phyloP scores from a whole-genome alignment of 768 basidiomycete species.

The Suillus occidentalis region DNA sequence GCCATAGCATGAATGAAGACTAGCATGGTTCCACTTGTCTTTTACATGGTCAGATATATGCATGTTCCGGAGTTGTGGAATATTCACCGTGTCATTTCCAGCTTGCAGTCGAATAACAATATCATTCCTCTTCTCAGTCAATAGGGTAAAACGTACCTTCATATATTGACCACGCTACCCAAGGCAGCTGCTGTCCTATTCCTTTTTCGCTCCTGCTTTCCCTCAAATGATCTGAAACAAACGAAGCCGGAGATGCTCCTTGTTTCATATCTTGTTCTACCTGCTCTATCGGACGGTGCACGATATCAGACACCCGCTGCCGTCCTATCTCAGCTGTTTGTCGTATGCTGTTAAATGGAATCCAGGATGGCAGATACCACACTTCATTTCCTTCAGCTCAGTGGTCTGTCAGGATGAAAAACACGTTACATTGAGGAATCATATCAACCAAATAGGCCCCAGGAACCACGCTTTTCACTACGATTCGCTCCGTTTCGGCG shows the following conservation, averaged over 20 bases:
- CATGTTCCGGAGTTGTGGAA: neutral
- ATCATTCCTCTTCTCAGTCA: neutral
- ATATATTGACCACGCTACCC: constrained; percentile 11
- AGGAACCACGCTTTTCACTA: constrained; percentile 4
- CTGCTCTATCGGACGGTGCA: constrained; percentile 7
- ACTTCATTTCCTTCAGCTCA: constrained; percentile 12
- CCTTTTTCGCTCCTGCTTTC: neutral
- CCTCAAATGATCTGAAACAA: constrained; percentile 4
- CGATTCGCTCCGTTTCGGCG: constrained; percentile 9
- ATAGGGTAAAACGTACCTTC: constrained; percentile 6
- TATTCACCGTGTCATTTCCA: constrained; percentile 6
- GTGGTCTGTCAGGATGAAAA: neutral
- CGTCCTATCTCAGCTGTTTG: constrained; percentile 8
- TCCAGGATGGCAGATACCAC: constrained; percentile 19
- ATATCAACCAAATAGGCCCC: constrained; percentile 13
- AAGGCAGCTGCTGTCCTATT: constrained; percentile 3
- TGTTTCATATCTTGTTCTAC: constrained; percentile 6
- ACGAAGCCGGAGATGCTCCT: constrained; percentile 5
- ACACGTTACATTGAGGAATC: constrained; percentile 7
- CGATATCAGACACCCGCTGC: neutral
- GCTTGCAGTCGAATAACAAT: neutral
- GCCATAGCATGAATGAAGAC: constrained; percentile 11
- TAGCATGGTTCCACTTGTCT: constrained; percentile 8
- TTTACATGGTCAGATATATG: neutral
- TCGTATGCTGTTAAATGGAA: constrained; percentile 18